phyloP scores from a whole-genome alignment of 2,329 filamentous ascomycete genomes.

The Aspergillus texensis region DNA sequence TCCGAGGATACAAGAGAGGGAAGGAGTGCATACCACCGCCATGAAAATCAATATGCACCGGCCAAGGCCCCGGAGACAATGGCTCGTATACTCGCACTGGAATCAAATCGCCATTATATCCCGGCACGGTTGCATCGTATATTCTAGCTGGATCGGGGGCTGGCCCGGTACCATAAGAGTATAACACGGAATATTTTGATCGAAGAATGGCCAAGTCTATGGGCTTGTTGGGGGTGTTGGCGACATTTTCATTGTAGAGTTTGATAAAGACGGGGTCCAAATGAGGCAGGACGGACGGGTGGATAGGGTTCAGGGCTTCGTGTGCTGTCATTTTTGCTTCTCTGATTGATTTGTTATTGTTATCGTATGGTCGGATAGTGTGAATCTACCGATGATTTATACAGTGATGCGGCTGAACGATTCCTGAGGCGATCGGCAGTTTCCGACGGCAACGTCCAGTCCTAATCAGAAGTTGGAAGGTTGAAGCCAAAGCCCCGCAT shows the following conservation, averaged over 20 bases:
- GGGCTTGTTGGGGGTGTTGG: constrained; percentile 44
- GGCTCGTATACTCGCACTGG: constrained; percentile 52
- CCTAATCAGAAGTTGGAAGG: not conserved
- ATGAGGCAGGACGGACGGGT: constrained; percentile 50
- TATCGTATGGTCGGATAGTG: not conserved
- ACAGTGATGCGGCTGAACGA: not conserved
- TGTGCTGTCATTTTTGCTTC: constrained; percentile 24
- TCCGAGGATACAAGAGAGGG: not conserved
- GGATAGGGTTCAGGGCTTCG: constrained; percentile 54
- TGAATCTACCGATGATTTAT: not conserved
- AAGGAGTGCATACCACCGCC: constrained; percentile 40
- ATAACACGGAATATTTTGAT: constrained; percentile 48
- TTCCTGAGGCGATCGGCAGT: not conserved
- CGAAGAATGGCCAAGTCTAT: constrained; percentile 46
- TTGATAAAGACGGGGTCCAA: constrained; percentile 53
- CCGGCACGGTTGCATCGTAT: constrained; percentile 42
- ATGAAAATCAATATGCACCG: constrained; percentile 54
- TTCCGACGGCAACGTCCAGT: not conserved
- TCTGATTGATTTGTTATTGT: not conserved
- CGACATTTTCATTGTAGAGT: constrained; percentile 52
- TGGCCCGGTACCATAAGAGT: constrained; percentile 49
- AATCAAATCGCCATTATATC: constrained; percentile 36
- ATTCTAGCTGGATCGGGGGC: constrained; percentile 45
- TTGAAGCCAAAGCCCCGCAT: constrained; percentile 15
- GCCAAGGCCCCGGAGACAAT: constrained; percentile 43